A percentile compares a stretch with the other conserved stretches of the same genome.
These are phyloP conservation scores for Cytospora piceicola DNA, from an alignment of 2,329 filamentous ascomycete genomes.

Conservation along the genomic window DNA sequence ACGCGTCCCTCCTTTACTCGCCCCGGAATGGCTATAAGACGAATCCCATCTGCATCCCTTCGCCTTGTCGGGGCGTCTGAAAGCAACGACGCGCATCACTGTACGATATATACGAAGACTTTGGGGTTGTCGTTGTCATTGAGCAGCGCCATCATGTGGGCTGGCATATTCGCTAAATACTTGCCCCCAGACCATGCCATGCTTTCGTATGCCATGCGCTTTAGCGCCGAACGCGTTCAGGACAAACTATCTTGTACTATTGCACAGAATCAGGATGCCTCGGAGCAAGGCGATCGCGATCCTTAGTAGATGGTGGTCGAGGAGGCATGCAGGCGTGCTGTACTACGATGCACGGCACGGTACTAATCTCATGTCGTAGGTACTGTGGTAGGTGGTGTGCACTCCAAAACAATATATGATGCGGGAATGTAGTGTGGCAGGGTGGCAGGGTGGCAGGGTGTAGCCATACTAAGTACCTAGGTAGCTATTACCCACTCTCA, in stretches of 20 bases:
- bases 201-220: not conserved
- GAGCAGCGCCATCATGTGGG: not conserved
- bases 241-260: conserved; percentile 5
- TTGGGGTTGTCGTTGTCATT: not conserved
- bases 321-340: conserved; percentile 13
- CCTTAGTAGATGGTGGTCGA: not conserved
- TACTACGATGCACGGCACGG: conserved; percentile 10
- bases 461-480: not conserved
- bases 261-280: not conserved
- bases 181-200: not conserved
- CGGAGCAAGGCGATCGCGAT: not conserved
- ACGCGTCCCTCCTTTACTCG: not conserved
- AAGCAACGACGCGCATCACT: not conserved
- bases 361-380: conserved; percentile 13
- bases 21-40: not conserved
- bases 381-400: conserved; percentile 18
- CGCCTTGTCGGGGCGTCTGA: not conserved
- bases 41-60: conserved; percentile 5
- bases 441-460: conserved; percentile 11
- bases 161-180: not conserved
- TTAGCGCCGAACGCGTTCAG: conserved; percentile 1
- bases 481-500: conserved; percentile 14
- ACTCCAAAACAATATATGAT: conserved; percentile 19
- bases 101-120: not conserved
- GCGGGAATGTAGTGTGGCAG: conserved; percentile 19